Percentiles rank a stretch among this genome's conserved stretches.
Conservation (phyloP, 129 eudicot species). For the Flaveria trinervia region DNA sequence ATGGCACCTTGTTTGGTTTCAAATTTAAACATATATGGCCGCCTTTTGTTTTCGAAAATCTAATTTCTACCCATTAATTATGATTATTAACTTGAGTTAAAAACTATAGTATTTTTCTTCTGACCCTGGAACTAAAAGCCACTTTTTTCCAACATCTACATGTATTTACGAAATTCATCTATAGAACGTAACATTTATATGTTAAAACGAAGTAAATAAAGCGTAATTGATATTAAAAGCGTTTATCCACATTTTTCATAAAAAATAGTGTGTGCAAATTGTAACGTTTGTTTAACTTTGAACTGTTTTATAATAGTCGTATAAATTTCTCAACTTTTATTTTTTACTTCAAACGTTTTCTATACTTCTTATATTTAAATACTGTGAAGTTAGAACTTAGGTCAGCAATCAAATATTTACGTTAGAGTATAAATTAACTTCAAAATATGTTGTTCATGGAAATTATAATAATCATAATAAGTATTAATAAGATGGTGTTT, state of each 20-base stretch:
- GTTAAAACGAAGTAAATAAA: too few relatives aligned
- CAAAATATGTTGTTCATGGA: not conserved
- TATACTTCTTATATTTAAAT: not conserved
- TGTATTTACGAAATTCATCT: too few relatives aligned
- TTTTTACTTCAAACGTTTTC: not conserved
- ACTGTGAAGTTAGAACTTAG: not conserved
- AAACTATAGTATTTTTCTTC: too few relatives aligned
- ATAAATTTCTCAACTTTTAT: not conserved
- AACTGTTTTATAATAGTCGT: not conserved
- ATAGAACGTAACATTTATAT: too few relatives aligned
- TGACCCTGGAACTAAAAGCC: not conserved
- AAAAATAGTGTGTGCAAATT: too few relatives aligned
- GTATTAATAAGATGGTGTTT: not conserved
- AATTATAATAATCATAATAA: not conserved
- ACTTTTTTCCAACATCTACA: not conserved
- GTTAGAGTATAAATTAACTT: not conserved
- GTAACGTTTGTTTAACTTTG: too few relatives aligned
- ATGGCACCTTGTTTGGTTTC: conserved; percentile 29
- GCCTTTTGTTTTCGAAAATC: conserved; percentile 33
- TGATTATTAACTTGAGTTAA: not conserved
- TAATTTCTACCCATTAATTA: not conserved
- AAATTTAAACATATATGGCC: conserved; percentile 29
- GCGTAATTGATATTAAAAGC: too few relatives aligned
- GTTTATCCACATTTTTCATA: too few relatives aligned
- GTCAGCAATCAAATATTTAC: not conserved